These are phyloP conservation scores for Triticum dicoccoides DNA, from an alignment of 176 grass and related monocot species.

Conservation along the genomic window DNA sequence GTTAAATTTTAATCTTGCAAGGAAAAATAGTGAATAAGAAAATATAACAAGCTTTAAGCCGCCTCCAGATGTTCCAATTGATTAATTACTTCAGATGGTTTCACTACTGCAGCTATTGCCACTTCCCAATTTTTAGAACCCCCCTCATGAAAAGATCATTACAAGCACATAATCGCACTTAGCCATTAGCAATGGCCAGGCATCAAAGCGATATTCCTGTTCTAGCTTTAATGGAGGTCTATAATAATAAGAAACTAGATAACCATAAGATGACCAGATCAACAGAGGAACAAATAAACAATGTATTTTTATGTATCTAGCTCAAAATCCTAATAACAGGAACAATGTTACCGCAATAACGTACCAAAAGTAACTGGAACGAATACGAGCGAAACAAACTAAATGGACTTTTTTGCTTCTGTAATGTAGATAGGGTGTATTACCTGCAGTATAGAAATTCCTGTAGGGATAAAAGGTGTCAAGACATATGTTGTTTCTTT, in stretches of 20 bases:
- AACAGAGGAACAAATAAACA: neutral
- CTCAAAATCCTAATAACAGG: neutral
- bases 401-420: neutral
- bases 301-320: neutral
- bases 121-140: neutral
- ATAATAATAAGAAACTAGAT: neutral
- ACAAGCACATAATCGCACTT: neutral
- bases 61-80: neutral
- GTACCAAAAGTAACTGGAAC: no score
- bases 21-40: neutral
- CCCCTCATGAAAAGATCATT: neutral
- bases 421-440: neutral
- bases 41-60: neutral
- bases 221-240: no score
- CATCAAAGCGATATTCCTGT: neutral
- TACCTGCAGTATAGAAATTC: no score
- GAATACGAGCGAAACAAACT: neutral
- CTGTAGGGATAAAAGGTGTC: neutral
- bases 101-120: no score
- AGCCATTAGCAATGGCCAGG: neutral
- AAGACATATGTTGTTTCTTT: neutral
- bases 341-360: neutral
- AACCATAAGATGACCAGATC: neutral
- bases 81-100: neutral
- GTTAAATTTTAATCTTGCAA: neutral